phyloP scores from a whole-genome alignment of 371 early-diverging fungal genomes.

The Mortierella sp. region DNA sequence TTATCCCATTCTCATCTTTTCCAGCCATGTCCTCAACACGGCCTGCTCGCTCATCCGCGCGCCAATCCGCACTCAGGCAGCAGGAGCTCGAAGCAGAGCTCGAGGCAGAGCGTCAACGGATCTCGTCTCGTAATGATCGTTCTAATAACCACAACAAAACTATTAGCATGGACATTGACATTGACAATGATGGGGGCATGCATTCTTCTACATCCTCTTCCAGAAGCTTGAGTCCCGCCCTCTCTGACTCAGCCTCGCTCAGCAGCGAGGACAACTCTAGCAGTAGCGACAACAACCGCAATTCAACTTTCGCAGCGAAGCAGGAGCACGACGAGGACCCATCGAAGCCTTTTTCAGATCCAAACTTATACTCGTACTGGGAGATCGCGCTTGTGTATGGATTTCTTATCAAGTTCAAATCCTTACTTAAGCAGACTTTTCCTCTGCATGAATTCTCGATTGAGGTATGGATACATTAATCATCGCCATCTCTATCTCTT shows the following conservation, averaged over 20 bases:
- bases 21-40: conserved; percentile 28
- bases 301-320: neutral
- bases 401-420: conserved; percentile 43
- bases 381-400: conserved; percentile 48
- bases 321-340: conserved; percentile 13
- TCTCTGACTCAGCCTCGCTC: conserved; percentile 31
- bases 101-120: conserved; percentile 14
- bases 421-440: conserved; percentile 33
- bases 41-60: conserved; percentile 48
- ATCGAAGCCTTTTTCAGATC: conserved; percentile 3
- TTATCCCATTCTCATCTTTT: neutral
- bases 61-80: conserved; percentile 40
- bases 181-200: conserved; percentile 5
- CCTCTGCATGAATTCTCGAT: conserved; percentile 40
- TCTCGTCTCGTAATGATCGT: neutral
- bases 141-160: neutral
- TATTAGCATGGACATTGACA: conserved; percentile 7
- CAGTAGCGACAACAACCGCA: neutral
- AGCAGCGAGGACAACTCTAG: conserved; percentile 13
- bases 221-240: conserved; percentile 30
- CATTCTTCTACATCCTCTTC: conserved; percentile 20
- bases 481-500: neutral
- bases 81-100: conserved; percentile 28
- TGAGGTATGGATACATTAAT: conserved; percentile 13
- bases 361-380: conserved; percentile 19